These are phyloP conservation scores for Austropuccinia psidii DNA, from an alignment of 1,284 basidiomycete species.

Conservation along the genomic window DNA sequence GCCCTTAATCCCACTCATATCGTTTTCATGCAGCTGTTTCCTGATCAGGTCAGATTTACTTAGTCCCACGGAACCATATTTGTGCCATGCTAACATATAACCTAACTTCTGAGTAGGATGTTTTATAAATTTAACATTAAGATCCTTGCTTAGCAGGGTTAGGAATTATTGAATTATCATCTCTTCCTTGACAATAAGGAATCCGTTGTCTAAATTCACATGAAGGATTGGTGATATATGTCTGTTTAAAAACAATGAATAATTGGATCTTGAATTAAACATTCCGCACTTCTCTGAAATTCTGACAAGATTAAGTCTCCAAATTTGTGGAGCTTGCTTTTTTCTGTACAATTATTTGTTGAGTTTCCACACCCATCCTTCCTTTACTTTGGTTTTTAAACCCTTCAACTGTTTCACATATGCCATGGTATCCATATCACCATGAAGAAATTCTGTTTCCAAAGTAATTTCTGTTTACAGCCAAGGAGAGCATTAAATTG, in stretches of 20 bases:
- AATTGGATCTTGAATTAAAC: not conserved
- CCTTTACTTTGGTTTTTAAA: not conserved
- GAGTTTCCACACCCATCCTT: not conserved
- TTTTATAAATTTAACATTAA: no score
- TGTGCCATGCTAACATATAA: no score
- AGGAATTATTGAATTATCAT: no score
- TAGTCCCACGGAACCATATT: no score
- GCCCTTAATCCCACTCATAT: no score
- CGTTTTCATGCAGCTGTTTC: no score
- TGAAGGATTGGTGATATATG: not conserved
- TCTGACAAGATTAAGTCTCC: not conserved
- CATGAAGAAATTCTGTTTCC: not conserved
- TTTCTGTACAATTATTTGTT: not conserved
- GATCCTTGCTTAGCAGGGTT: no score
- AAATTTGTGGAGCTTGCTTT: not conserved
- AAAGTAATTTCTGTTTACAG: not conserved
- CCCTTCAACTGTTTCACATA: not conserved
- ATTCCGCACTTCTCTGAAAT: not conserved
- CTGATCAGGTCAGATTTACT: no score
- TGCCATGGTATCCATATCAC: no score
- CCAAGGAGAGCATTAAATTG: no score
- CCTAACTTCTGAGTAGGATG: no score
- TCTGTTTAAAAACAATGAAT: not conserved
- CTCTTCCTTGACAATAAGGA: not conserved
- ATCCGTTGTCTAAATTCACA: not conserved